Evolutionary conservation across 2,329 filamentous ascomycete species (phyloP).

Genomic region (Calonectria montana): DNA sequence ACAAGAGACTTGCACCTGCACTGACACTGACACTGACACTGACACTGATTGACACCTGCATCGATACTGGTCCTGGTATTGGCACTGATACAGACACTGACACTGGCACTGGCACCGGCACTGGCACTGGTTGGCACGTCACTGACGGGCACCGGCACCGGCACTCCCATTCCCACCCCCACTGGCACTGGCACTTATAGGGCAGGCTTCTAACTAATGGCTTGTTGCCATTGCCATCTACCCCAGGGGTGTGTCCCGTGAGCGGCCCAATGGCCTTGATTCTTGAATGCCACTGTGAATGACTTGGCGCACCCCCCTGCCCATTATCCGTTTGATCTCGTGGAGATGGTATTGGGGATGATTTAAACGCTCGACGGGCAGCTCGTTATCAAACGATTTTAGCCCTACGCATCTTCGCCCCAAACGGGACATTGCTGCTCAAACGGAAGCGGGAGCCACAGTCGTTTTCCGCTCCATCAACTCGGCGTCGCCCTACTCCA

Average conservation of each 20-base stretch:
- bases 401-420: conserved; percentile 31
- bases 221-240: neutral
- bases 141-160: neutral
- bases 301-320: conserved; percentile 34
- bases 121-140: too few relatives aligned
- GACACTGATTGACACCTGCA: too few relatives aligned
- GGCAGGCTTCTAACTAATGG: neutral
- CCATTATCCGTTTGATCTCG: conserved; percentile 27
- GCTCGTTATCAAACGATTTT: conserved; percentile 39
- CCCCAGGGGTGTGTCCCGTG: conserved; percentile 20
- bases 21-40: neutral
- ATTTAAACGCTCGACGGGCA: conserved; percentile 29
- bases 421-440: conserved; percentile 33
- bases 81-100: neutral
- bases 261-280: conserved; percentile 27
- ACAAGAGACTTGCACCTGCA: neutral
- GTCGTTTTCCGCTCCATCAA: conserved; percentile 40
- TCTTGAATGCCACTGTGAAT: conserved; percentile 20
- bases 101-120: neutral
- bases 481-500: conserved; percentile 34
- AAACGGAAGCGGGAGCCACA: conserved; percentile 38
- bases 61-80: too few relatives aligned
- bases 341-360: conserved; percentile 30
- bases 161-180: neutral
- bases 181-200: neutral